These are phyloP conservation scores for Elongisporangium prolatum DNA, from an alignment of 352 stramenopile species.

Conservation along the genomic window DNA sequence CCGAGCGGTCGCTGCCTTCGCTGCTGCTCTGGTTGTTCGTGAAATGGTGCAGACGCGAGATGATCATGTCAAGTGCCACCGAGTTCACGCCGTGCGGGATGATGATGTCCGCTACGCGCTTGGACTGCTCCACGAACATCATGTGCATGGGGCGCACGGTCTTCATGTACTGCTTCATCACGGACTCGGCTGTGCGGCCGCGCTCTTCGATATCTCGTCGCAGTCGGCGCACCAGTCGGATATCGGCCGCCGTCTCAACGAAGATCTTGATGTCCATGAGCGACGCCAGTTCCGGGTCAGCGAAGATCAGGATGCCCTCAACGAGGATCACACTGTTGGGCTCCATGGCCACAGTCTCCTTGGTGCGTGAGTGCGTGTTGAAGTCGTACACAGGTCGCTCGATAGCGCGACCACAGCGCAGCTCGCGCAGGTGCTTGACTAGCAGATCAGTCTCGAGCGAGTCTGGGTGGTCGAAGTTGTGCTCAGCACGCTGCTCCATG, in stretches of 20 bases:
- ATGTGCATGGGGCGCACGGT: slow-evolving; percentile 99
- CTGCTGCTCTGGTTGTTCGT: slow-evolving; percentile 40
- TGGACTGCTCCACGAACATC: slow-evolving; percentile 97
- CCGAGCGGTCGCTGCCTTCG: slow-evolving; percentile 38
- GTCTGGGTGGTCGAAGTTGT: slow-evolving; percentile 98
- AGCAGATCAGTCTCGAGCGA: slow-evolving; percentile 94
- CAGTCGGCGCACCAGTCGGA: slow-evolving; percentile 92
- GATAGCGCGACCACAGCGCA: slow-evolving; percentile 86
- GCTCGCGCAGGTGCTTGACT: slow-evolving; percentile 85
- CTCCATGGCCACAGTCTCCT: slow-evolving; percentile 72
- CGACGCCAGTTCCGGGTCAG: slow-evolving; percentile 80
- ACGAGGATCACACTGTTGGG: slow-evolving; percentile 93
- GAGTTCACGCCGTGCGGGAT: slow-evolving; percentile 93
- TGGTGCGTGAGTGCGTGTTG: slow-evolving; percentile 87
- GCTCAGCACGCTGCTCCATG: slow-evolving; percentile 83
- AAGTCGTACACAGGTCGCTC: slow-evolving; percentile 95
- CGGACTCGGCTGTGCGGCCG: slow-evolving; percentile 89
- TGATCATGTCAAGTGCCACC: slow-evolving; percentile 92
- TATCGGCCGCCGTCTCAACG: slow-evolving; percentile 94
- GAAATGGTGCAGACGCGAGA: slow-evolving; percentile 85
- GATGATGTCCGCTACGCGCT: slow-evolving; percentile 93
- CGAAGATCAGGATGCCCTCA: slow-evolving; percentile 97
- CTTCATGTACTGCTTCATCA: slow-evolving; percentile 96
- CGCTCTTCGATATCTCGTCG: slow-evolving; percentile 94
- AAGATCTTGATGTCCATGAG: slow-evolving; percentile 98